A percentile compares a stretch with the other conserved stretches of the same genome.
Conservation (phyloP, 176 grass and related monocot species). For the Carex parvula region DNA sequence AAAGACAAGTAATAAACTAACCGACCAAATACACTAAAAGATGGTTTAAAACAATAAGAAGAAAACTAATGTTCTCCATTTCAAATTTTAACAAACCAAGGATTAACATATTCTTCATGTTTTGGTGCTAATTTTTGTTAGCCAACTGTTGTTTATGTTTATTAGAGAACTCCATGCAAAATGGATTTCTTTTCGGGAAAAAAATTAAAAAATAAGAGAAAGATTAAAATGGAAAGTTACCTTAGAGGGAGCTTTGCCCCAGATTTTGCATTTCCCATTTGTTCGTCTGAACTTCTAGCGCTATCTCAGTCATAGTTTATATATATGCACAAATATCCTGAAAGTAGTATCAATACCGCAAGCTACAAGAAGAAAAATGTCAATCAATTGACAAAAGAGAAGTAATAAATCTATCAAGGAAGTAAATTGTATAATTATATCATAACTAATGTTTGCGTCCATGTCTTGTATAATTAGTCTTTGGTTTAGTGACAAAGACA, state of each 20-base stretch:
- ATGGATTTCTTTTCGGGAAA: background rate
- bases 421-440: too few relatives aligned
- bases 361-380: constrained; percentile 52
- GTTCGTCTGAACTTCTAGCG: constrained; percentile 83
- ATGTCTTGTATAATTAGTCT: too few relatives aligned
- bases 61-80: background rate
- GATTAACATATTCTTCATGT: background rate
- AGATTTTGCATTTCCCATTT: constrained; percentile 79
- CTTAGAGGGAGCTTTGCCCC: constrained; percentile 96
- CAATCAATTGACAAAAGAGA: background rate
- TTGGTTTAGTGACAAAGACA: too few relatives aligned
- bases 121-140: background rate
- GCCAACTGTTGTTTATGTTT: background rate
- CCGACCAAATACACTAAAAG: background rate
- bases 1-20: background rate
- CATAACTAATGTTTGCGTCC: too few relatives aligned
- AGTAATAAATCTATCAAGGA: background rate
- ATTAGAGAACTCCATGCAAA: background rate
- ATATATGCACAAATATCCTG: constrained; percentile 95
- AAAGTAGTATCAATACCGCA: constrained; percentile 64
- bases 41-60: background rate
- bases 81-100: constrained; percentile 3
- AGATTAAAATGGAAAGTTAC: constrained; percentile 17
- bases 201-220: background rate
- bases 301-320: constrained; percentile 96